A percentile compares a stretch with the other conserved stretches of the same genome.
Conservation (phyloP, 163 green algal species). For the Chlamydomonas reinhardtii region DNA sequence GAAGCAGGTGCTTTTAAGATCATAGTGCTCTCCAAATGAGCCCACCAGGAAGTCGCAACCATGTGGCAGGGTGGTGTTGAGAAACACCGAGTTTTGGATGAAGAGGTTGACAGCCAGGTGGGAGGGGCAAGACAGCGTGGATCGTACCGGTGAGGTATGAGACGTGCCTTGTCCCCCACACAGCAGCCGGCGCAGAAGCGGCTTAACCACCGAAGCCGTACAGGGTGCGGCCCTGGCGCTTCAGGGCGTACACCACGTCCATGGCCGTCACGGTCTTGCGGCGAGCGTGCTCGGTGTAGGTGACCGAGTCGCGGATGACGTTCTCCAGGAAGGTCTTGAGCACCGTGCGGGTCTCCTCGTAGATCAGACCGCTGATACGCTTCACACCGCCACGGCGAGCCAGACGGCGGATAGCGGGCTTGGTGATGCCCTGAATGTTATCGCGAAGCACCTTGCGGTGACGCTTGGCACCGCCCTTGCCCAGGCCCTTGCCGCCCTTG, state of each 20-base stretch:
- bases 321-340: constrained; percentile 97
- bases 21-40: no score
- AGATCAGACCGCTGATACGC: constrained; percentile 90
- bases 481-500: constrained; percentile 94
- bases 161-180: no score
- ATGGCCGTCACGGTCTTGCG: constrained; percentile 91
- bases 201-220: constrained; percentile 83
- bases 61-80: no score
- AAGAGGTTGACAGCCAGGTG: no score
- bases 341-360: constrained; percentile 92
- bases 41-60: no score
- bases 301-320: constrained; percentile 72
- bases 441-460: constrained; percentile 95
- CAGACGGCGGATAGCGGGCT: constrained; percentile 77
- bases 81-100: no score
- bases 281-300: constrained; percentile 96
- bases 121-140: neutral
- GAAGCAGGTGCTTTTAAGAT: no score
- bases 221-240: constrained; percentile 94
- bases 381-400: constrained; percentile 86
- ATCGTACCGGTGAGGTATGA: no score
- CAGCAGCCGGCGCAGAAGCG: no score
- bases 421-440: constrained; percentile 94
- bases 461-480: constrained; percentile 95
- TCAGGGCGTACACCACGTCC: constrained; percentile 97